Percentiles rank a stretch among this genome's conserved stretches.
These are phyloP conservation scores for Haematococcus lacustris DNA, from an alignment of 139 green algal species.

Conservation along the genomic window DNA sequence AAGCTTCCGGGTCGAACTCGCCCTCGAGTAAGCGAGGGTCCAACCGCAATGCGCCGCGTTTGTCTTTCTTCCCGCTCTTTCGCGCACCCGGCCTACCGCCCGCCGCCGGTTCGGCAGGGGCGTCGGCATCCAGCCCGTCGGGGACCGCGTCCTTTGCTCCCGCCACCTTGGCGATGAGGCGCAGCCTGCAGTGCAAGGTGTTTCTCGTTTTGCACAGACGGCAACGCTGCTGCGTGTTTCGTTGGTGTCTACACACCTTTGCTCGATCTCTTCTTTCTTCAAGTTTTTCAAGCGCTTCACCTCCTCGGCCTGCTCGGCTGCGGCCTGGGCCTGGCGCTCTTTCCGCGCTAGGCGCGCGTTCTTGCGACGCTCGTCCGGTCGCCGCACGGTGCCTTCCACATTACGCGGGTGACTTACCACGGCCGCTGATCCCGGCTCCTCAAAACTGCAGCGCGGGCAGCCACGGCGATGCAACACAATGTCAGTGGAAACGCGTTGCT, in stretches of 20 bases:
- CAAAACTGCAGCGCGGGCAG: conserved; percentile 44
- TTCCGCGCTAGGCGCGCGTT: conserved; percentile 38
- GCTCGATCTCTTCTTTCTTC: conserved; percentile 80
- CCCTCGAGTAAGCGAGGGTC: conserved; percentile 61
- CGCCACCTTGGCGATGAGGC: conserved; percentile 48
- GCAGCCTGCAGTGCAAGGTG: conserved; percentile 31
- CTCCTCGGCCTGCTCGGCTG: conserved; percentile 40
- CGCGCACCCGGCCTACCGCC: not conserved
- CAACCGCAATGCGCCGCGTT: conserved; percentile 14
- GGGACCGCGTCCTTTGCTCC: conserved; percentile 13
- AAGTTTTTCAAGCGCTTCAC: conserved; percentile 82
- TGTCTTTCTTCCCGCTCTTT: not conserved
- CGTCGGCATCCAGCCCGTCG: not conserved
- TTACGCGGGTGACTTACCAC: conserved; percentile 71
- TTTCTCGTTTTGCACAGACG: not conserved
- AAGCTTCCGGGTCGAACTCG: conserved; percentile 89
- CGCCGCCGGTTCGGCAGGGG: not conserved
- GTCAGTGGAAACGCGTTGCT: too few species aligned
- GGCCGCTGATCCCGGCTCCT: conserved; percentile 65
- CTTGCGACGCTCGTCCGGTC: conserved; percentile 63
- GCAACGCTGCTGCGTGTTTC: not conserved
- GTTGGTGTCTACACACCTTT: too few species aligned
- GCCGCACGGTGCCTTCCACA: conserved; percentile 56
- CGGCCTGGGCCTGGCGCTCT: conserved; percentile 42
- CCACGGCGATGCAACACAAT: conserved; percentile 5